Evolutionary conservation across 169 alveolate species (phyloP).

Genomic region (Cryptosporidium viatorum): DNA sequence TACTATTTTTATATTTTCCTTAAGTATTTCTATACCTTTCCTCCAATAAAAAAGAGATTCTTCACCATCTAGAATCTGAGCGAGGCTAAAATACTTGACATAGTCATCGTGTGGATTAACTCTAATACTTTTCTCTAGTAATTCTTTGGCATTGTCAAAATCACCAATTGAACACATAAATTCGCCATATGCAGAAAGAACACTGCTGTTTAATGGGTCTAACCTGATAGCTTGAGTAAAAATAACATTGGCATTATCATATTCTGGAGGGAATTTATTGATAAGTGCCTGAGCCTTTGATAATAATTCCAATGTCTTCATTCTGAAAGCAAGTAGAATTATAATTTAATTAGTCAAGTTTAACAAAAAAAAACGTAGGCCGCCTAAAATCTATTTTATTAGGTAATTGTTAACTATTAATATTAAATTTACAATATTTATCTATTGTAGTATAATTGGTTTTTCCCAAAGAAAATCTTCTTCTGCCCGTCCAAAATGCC

Average conservation of each 20-base stretch:
- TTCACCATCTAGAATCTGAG: slow-evolving; percentile 66
- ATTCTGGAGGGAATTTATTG: slow-evolving; percentile 52
- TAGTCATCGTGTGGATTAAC: slow-evolving; percentile 44
- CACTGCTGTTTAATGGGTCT: slow-evolving; percentile 54
- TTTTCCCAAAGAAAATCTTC: slow-evolving; percentile 95
- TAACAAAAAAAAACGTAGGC: neutral
- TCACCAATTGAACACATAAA: slow-evolving; percentile 40
- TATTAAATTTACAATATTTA: neutral
- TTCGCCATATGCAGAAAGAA: slow-evolving; percentile 57
- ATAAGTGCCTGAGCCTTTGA: slow-evolving; percentile 31
- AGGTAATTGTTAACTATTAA: neutral
- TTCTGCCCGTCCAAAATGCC: slow-evolving; percentile 98
- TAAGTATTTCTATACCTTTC: slow-evolving; percentile 33
- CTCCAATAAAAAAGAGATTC: slow-evolving; percentile 50
- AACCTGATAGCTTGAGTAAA: slow-evolving; percentile 8
- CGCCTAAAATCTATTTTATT: slow-evolving; percentile 4
- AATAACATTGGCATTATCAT: slow-evolving; percentile 29
- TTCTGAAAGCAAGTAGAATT: neutral
- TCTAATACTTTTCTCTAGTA: slow-evolving; percentile 30
- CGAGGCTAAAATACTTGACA: slow-evolving; percentile 52
- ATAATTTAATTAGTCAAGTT: neutral
- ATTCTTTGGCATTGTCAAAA: slow-evolving; percentile 8
- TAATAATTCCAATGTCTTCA: slow-evolving; percentile 29
- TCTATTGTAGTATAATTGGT: slow-evolving; percentile 70
- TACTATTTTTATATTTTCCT: neutral